Percentiles rank a stretch among this genome's conserved stretches.
These are phyloP conservation scores for Musa balbisiana DNA, from an alignment of 202 grass and related monocot genomes.

Conservation along the genomic window DNA sequence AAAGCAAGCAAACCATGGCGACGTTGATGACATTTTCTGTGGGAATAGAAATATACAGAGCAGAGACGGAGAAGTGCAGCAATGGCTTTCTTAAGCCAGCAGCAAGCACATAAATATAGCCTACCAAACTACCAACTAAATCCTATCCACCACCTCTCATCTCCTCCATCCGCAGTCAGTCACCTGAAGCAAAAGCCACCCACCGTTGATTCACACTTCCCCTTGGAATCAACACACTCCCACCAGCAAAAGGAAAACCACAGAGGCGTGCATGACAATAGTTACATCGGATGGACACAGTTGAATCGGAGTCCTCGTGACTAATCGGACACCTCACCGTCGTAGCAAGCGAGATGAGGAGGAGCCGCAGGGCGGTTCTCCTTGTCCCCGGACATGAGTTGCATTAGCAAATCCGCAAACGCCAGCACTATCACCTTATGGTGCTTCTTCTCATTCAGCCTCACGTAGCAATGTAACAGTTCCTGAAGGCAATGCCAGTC, in stretches of 20 bases:
- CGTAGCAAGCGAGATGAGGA: slow-evolving; percentile 13
- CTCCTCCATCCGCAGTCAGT: not conserved
- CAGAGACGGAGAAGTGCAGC: not conserved
- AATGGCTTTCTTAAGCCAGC: not conserved
- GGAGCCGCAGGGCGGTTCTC: not conserved
- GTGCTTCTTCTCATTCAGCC: slow-evolving; percentile 5
- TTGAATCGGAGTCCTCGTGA: too few species aligned
- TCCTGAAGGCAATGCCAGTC: slow-evolving; percentile 5
- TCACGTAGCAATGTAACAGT: slow-evolving; percentile 13
- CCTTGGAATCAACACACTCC: too few species aligned
- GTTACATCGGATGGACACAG: too few species aligned
- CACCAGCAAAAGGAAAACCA: too few species aligned
- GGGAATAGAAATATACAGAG: not conserved
- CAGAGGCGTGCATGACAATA: too few species aligned
- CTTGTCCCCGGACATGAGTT: slow-evolving; percentile 26
- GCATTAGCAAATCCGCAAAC: slow-evolving; percentile 3
- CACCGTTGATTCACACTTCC: not conserved
- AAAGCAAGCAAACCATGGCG: not conserved
- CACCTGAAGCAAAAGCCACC: not conserved
- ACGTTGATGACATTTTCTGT: not conserved
- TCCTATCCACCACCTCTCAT: not conserved
- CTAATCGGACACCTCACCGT: not conserved
- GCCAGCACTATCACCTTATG: slow-evolving; percentile 6
- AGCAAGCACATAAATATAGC: not conserved
- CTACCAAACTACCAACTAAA: not conserved